Evolutionary conservation across 2,329 filamentous ascomycete species (phyloP), one percentile per base, ranked within the genome.

Genomic region (Neofusicoccum cordaticola): DNA sequence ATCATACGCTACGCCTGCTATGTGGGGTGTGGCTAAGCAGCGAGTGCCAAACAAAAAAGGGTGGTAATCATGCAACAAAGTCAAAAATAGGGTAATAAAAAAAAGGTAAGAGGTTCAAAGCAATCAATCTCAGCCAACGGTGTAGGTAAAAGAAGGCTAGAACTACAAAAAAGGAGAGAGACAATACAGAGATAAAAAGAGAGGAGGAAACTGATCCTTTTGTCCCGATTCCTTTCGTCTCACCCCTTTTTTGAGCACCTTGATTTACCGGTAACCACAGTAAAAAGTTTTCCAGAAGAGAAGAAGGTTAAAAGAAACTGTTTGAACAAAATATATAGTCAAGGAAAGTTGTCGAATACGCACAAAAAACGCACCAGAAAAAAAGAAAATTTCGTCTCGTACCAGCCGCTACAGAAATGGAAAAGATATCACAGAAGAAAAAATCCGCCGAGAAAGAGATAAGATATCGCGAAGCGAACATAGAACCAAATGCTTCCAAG

Each of bases 321-420:
- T 60, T 47, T 42, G 42, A 47, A 48, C 42, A 60, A 17, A 22
- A 22, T 4, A 45, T 60, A 37, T 60, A 47, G 17, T 60, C 42
- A 60, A 58, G 53, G 53, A 58, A 60, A 60, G 56, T 60, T 60
- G 35, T 47, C 11, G 56, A 45, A 57, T 34, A 51, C 48, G n/a
- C 51, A 53, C 51, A 17, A 44, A 57, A 44, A 22, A 42, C 39
- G 37, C 8, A 41, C 19, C 13, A 31, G 17, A 27, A 34, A 19
- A 19, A n/a, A 47, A 58, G 2, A n/a, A 56, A 41, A 17, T 35
- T 9, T 27, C 37, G 52, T 57, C 35, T 41, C 53, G 53, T 58
- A 44, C 53, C 53, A 58, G 53, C 39, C 53, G 56, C 41, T 22
- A 60, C 12, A 39, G 19, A 22, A 39, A 39, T n/a, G 34, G 15